Percentiles rank a stretch among this genome's conserved stretches.
These are phyloP conservation scores for Musa acuminata DNA, from an alignment of 176 grass and related monocot genomes.

Conservation along the genomic window DNA sequence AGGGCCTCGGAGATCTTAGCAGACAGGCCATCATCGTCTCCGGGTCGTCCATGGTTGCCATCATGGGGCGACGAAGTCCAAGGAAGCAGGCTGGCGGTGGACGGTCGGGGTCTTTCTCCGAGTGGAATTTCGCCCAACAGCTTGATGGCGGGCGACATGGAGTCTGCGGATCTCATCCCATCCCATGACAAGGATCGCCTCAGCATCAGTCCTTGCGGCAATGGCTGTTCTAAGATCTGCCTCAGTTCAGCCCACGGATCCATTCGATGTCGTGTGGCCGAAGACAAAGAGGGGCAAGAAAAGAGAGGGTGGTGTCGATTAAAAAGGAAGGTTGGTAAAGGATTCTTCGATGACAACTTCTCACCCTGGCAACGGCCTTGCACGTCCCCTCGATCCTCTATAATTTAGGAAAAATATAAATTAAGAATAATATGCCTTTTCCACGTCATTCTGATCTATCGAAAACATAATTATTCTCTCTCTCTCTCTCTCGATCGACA, in stretches of 20 bases:
- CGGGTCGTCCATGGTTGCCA: neutral
- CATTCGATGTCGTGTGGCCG: too few relatives aligned
- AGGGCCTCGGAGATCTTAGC: too few relatives aligned
- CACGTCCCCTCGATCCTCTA: too few relatives aligned
- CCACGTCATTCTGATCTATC: too few relatives aligned
- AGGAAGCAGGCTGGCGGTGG: neutral
- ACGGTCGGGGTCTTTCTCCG: neutral
- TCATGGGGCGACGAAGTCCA: too few relatives aligned
- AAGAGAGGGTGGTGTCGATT: neutral
- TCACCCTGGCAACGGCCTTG: too few relatives aligned
- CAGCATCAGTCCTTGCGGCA: neutral
- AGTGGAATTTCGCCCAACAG: neutral
- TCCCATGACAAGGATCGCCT: neutral
- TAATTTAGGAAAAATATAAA: too few relatives aligned
- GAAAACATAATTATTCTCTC: too few relatives aligned
- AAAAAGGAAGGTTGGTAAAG: too few relatives aligned
- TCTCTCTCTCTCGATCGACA: too few relatives aligned
- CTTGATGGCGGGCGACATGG: neutral
- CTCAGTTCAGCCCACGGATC: constrained; percentile 3
- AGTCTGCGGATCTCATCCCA: neutral
- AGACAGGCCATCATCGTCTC: neutral
- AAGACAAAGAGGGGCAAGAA: neutral
- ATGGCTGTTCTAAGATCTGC: neutral
- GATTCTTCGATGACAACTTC: too few relatives aligned
- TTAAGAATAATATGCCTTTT: too few relatives aligned